Conservation (phyloP, 78 protist genomes). For the Polysphondylium violaceum region DNA sequence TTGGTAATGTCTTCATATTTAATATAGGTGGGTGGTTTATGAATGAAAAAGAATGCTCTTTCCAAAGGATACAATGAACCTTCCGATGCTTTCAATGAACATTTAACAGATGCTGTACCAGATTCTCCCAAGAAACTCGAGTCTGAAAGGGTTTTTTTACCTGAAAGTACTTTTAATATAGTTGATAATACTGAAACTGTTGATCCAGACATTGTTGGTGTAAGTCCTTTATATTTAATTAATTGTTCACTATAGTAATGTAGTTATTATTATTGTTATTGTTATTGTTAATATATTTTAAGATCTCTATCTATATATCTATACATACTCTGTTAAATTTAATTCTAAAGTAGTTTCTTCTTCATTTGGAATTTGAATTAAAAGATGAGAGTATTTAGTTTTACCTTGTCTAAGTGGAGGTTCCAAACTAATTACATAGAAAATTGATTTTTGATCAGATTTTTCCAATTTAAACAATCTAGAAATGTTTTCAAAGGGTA, state of each 20-base stretch:
- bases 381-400: slow-evolving; percentile 78
- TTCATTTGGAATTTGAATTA: slow-evolving; percentile 62
- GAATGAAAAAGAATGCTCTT: slow-evolving; percentile 80
- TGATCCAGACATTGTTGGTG: slow-evolving; percentile 22
- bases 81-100: slow-evolving; percentile 81
- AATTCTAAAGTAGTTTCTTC: slow-evolving; percentile 3
- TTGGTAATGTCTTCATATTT: slow-evolving; percentile 44
- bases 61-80: slow-evolving; percentile 84
- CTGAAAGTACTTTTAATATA: slow-evolving; percentile 51
- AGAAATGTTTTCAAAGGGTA: slow-evolving; percentile 57
- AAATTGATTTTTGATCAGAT: slow-evolving; percentile 55
- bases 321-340: slow-evolving; percentile 24
- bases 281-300: not conserved
- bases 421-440: slow-evolving; percentile 76
- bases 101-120: slow-evolving; percentile 42
- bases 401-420: slow-evolving; percentile 87
- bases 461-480: slow-evolving; percentile 47
- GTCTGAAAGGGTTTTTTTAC: slow-evolving; percentile 39
- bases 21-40: slow-evolving; percentile 86
- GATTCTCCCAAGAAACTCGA: slow-evolving; percentile 28
- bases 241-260: too few species aligned
- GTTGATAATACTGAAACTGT: not conserved
- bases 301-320: too few species aligned
- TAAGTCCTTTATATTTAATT: slow-evolving; percentile 35
- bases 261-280: not conserved